Percentiles rank a stretch among this genome's conserved stretches.
phyloP scores from a whole-genome alignment of 1,139 yeast genomes.

The Arxiozyma heterogenica region DNA sequence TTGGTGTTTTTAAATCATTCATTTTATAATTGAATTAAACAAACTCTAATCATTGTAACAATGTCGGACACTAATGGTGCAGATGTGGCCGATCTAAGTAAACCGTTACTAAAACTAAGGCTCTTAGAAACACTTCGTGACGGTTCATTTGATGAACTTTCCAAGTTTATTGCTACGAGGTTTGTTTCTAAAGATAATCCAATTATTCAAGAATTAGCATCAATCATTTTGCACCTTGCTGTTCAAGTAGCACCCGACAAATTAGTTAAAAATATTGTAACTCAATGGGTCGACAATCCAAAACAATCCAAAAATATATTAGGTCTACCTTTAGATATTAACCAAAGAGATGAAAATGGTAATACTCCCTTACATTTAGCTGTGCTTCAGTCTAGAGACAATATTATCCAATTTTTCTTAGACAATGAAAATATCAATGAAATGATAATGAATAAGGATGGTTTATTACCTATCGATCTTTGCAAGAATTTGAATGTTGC shows the following conservation, averaged over 20 bases:
- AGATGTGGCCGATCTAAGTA: slow-evolving; percentile 6
- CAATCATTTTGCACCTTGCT: slow-evolving; percentile 58
- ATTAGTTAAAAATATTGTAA: slow-evolving; percentile 34
- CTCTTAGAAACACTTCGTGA: slow-evolving; percentile 8
- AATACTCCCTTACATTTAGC: slow-evolving; percentile 92
- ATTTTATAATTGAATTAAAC: background rate
- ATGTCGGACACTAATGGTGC: background rate
- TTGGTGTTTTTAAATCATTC: background rate
- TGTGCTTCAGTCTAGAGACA: slow-evolving; percentile 62
- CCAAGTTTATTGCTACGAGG: slow-evolving; percentile 19
- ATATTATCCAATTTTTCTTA: slow-evolving; percentile 63
- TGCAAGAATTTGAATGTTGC: slow-evolving; percentile 59
- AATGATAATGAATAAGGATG: slow-evolving; percentile 61
- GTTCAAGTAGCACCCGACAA: slow-evolving; percentile 76
- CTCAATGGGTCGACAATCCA: slow-evolving; percentile 14
- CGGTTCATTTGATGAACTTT: slow-evolving; percentile 17
- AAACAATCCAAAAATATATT: slow-evolving; percentile 2
- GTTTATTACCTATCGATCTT: slow-evolving; percentile 78
- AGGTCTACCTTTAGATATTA: slow-evolving; percentile 44
- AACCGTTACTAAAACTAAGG: slow-evolving; percentile 37
- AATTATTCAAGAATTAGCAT: slow-evolving; percentile 32
- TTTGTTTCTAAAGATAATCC: slow-evolving; percentile 25
- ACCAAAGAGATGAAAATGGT: slow-evolving; percentile 69
- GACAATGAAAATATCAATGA: slow-evolving; percentile 59
- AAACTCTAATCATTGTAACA: background rate